Conservation (phyloP, 352 stramenopile genomes). For the Detonula confervacea region DNA sequence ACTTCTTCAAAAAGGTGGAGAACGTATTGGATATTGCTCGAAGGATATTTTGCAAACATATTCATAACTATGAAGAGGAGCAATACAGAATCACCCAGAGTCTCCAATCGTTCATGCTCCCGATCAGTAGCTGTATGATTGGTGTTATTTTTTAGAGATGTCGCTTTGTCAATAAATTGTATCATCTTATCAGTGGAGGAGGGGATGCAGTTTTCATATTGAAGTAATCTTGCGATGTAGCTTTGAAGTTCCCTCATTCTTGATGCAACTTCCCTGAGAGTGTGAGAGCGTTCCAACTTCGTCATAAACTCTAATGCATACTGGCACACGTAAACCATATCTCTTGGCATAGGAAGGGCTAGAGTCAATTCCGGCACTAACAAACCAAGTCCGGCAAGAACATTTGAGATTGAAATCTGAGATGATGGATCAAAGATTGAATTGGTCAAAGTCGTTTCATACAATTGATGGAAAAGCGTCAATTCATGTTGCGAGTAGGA, state of each 20-base stretch:
- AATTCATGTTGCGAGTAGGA: slow-evolving; percentile 33
- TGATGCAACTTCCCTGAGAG: slow-evolving; percentile 15
- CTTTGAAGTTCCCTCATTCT: slow-evolving; percentile 22
- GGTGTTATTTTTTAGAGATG: not conserved
- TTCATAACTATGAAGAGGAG: slow-evolving; percentile 61
- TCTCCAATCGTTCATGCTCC: slow-evolving; percentile 63
- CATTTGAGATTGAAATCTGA: slow-evolving; percentile 21
- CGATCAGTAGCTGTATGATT: slow-evolving; percentile 1
- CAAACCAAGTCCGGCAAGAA: slow-evolving; percentile 26
- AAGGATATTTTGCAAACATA: slow-evolving; percentile 41
- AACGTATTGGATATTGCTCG: slow-evolving; percentile 16
- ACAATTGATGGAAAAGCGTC: slow-evolving; percentile 8
- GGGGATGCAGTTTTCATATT: slow-evolving; percentile 4
- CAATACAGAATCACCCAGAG: slow-evolving; percentile 67
- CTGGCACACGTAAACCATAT: slow-evolving; percentile 56
- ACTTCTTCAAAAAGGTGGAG: slow-evolving; percentile 37
- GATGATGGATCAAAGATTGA: not conserved
- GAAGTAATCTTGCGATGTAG: not conserved
- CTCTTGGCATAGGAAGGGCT: slow-evolving; percentile 53
- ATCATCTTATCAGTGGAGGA: slow-evolving; percentile 16
- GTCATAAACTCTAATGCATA: slow-evolving; percentile 46
- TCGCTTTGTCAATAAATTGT: slow-evolving; percentile 49
- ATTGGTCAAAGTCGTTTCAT: not conserved
- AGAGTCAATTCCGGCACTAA: slow-evolving; percentile 46
- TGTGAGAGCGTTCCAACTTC: slow-evolving; percentile 41